A percentile compares a stretch with the other conserved stretches of the same genome.
Evolutionary conservation across 176 grass and related monocot genomes (phyloP).

Genomic region (Guadua angustifolia): DNA sequence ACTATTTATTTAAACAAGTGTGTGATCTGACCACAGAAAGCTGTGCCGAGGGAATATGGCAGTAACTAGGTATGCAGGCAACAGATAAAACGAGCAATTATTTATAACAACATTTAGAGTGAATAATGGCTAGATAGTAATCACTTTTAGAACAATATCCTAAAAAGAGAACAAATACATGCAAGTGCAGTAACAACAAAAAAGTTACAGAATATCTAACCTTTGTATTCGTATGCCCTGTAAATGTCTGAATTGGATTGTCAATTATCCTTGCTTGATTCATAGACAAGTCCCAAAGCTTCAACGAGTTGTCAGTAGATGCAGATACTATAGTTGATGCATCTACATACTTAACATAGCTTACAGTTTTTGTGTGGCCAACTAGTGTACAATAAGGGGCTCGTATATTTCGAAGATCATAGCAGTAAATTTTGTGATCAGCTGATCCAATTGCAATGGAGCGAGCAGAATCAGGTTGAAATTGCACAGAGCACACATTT

Average conservation of each 20-base stretch:
- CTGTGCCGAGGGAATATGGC: background rate
- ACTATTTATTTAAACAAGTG: slow-evolving; percentile 1
- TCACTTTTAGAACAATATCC: slow-evolving; percentile 18
- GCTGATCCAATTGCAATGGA: slow-evolving; percentile 87
- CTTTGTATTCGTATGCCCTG: slow-evolving; percentile 94
- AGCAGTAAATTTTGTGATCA: slow-evolving; percentile 96
- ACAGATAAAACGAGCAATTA: background rate
- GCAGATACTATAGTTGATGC: slow-evolving; percentile 74
- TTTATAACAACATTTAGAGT: background rate
- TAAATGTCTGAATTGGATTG: slow-evolving; percentile 80
- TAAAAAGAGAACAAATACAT: background rate
- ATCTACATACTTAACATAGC: slow-evolving; percentile 93
- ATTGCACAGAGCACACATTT: slow-evolving; percentile 95
- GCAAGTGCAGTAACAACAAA: background rate
- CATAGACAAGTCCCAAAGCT: slow-evolving; percentile 82
- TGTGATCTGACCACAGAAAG: background rate
- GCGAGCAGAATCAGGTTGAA: slow-evolving; percentile 82
- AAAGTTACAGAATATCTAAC: slow-evolving; percentile 45
- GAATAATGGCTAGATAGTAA: slow-evolving; percentile 7
- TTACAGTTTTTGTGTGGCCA: slow-evolving; percentile 92
- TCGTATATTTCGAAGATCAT: slow-evolving; percentile 90
- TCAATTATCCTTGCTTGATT: slow-evolving; percentile 61
- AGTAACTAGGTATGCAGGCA: background rate
- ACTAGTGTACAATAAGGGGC: slow-evolving; percentile 68
- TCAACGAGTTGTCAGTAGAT: slow-evolving; percentile 87